phyloP scores from a whole-genome alignment of 139 green algal species.

The Chlamydomonas sphaeroides region DNA sequence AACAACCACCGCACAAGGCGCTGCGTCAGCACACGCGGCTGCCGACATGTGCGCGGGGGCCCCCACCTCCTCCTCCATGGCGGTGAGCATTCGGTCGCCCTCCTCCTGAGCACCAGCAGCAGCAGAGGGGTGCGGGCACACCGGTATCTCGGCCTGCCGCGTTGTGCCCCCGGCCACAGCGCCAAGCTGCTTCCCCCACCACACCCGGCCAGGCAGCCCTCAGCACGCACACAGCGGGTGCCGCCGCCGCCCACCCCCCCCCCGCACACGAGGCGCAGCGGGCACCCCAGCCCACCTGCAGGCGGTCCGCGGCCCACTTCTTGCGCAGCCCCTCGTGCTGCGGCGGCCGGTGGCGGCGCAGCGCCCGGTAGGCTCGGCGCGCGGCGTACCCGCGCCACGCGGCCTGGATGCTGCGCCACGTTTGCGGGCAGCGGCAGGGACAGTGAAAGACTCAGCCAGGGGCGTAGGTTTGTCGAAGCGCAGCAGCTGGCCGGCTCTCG shows the following conservation, averaged over 20 bases:
- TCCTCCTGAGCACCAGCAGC: constrained; percentile 49
- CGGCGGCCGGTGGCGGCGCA: constrained; percentile 47
- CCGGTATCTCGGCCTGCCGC: too few relatives aligned
- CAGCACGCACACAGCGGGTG: too few relatives aligned
- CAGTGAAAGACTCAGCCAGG: too few relatives aligned
- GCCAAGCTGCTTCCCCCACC: not conserved
- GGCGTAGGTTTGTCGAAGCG: too few relatives aligned
- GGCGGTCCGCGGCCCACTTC: constrained; percentile 62
- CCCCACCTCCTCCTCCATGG: constrained; percentile 48
- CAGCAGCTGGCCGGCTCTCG: too few relatives aligned
- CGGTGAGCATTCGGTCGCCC: constrained; percentile 50
- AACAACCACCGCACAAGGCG: too few relatives aligned
- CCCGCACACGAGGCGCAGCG: too few relatives aligned
- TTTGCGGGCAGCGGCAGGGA: too few relatives aligned
- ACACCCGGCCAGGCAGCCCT: not conserved
- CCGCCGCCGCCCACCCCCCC: too few relatives aligned
- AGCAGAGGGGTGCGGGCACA: too few relatives aligned
- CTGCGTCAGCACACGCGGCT: too few relatives aligned
- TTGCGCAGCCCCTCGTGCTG: constrained; percentile 49
- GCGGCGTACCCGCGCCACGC: constrained; percentile 55
- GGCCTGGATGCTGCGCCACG: constrained; percentile 73
- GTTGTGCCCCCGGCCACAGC: not conserved
- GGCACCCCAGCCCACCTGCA: constrained; percentile 52
- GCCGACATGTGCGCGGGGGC: too few relatives aligned
- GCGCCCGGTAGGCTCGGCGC: constrained; percentile 39